Percentiles rank a stretch among this genome's conserved stretches.
Conservation (phyloP, 352 stramenopile species). For the Phytophthora europaea region DNA sequence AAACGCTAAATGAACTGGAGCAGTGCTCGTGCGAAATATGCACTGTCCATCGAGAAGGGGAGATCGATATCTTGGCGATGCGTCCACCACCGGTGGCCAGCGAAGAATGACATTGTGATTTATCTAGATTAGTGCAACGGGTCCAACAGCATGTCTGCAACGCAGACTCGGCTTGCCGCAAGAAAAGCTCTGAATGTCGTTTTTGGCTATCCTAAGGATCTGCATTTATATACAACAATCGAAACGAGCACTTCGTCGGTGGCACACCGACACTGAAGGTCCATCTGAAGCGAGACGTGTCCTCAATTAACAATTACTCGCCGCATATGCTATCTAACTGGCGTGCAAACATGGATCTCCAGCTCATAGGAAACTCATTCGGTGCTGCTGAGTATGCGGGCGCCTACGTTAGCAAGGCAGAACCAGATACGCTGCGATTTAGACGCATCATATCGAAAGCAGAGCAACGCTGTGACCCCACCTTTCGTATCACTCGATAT, state of each 20-base stretch:
- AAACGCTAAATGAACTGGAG: background rate
- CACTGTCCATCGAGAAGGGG: background rate
- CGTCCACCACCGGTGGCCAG: too few species aligned
- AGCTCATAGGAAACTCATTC: slow-evolving; percentile 7
- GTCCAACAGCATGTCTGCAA: slow-evolving; percentile 11
- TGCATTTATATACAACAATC: background rate
- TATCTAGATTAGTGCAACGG: background rate
- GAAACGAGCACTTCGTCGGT: background rate
- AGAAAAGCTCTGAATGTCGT: slow-evolving; percentile 4
- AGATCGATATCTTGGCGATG: background rate
- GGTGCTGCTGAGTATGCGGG: too few species aligned
- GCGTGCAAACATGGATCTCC: slow-evolving; percentile 41
- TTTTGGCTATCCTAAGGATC: slow-evolving; percentile 18
- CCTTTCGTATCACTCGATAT: background rate
- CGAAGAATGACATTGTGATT: background rate
- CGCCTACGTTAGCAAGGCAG: too few species aligned
- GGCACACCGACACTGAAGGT: slow-evolving; percentile 1
- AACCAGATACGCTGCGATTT: too few species aligned
- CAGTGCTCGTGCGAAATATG: background rate
- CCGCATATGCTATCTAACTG: slow-evolving; percentile 5
- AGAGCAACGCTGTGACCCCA: slow-evolving; percentile 9
- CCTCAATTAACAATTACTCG: slow-evolving; percentile 21
- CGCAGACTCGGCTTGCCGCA: slow-evolving; percentile 11
- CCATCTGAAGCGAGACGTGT: background rate
- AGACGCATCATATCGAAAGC: background rate